phyloP scores from a whole-genome alignment of 129 eudicot species.

The Centella asiatica region DNA sequence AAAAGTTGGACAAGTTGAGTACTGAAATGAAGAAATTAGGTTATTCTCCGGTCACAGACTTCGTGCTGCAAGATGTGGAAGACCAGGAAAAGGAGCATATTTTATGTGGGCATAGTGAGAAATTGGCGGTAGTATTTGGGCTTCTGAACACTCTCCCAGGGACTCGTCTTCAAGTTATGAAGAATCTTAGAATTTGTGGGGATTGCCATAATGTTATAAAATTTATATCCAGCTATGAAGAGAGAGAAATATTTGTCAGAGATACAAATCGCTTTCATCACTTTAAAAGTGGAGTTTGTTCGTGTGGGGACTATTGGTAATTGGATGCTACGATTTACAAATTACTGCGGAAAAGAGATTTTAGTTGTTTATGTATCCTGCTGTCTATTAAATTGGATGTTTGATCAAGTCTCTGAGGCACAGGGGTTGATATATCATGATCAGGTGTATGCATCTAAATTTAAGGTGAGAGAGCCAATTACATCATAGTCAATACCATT shows the following conservation, averaged over 20 bases:
- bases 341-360: too few relatives aligned
- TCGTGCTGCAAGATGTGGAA: slow-evolving; percentile 93
- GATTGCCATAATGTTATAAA: slow-evolving; percentile 50
- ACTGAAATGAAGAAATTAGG: slow-evolving; percentile 72
- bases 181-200: slow-evolving; percentile 54
- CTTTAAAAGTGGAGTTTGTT: slow-evolving; percentile 67
- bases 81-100: slow-evolving; percentile 91
- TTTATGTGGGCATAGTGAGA: slow-evolving; percentile 92
- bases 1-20: slow-evolving; percentile 38
- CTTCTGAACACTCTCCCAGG: slow-evolving; percentile 66
- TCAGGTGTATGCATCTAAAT: not conserved
- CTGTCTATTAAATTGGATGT: not conserved
- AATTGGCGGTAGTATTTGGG: slow-evolving; percentile 79
- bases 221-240: slow-evolving; percentile 58
- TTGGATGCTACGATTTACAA: not conserved
- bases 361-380: not conserved
- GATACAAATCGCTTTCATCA: slow-evolving; percentile 92
- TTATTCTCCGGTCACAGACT: slow-evolving; percentile 43
- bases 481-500: too few relatives aligned
- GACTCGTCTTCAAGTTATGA: slow-evolving; percentile 57
- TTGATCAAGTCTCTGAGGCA: not conserved
- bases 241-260: slow-evolving; percentile 70
- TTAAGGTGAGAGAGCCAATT: not conserved
- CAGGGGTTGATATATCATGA: not conserved
- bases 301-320: slow-evolving; percentile 99